Conservation (phyloP, 768 basidiomycete genomes). For the Zangia roseola region DNA sequence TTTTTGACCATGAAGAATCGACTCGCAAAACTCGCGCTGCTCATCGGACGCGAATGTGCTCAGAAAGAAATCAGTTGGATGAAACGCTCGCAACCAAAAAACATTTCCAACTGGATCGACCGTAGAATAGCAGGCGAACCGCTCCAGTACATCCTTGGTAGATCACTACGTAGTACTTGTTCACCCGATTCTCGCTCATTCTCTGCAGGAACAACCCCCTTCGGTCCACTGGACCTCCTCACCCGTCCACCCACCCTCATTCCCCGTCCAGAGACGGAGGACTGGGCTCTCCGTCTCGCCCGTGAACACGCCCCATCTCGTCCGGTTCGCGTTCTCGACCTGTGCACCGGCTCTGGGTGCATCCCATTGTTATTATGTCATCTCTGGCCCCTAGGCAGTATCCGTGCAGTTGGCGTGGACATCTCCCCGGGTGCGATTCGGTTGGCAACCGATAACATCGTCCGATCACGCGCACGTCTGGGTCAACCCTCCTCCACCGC, state of each 20-base stretch:
- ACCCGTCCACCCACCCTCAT: conserved; percentile 82
- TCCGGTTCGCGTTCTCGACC: conserved; percentile 63
- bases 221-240: conserved; percentile 78
- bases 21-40: conserved; percentile 31
- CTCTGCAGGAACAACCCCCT: conserved; percentile 69
- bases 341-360: conserved; percentile 92
- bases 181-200: background rate
- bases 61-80: conserved; percentile 52
- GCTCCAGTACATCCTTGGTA: conserved; percentile 91
- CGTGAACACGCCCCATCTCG: conserved; percentile 32
- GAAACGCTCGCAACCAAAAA: conserved; percentile 22
- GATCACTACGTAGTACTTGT: conserved; percentile 14
- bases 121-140: conserved; percentile 72
- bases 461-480: conserved; percentile 17
- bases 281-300: conserved; percentile 69
- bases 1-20: conserved; percentile 11
- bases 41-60: conserved; percentile 37
- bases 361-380: conserved; percentile 84
- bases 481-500: conserved; percentile 8
- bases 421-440: conserved; percentile 57
- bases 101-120: conserved; percentile 45
- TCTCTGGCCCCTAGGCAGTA: conserved; percentile 53
- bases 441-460: conserved; percentile 47
- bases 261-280: conserved; percentile 92
- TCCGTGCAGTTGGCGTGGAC: conserved; percentile 65